These are phyloP conservation scores for Amphichorda felina DNA, from an alignment of 2,329 filamentous ascomycete species.

Conservation along the genomic window DNA sequence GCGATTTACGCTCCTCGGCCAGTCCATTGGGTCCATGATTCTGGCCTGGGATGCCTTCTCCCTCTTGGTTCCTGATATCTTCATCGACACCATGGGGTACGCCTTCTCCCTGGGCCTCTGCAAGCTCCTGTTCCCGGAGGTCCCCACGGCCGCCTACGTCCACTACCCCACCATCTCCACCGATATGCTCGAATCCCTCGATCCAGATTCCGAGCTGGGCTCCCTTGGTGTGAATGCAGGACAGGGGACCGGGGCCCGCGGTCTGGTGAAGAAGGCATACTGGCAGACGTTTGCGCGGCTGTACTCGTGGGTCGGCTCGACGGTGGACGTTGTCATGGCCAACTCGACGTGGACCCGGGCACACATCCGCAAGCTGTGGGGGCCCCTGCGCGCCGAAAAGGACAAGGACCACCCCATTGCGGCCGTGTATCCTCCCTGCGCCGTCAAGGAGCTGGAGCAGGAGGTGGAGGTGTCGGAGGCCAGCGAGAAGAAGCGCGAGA, in stretches of 20 bases:
- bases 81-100: conserved; percentile 97
- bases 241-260: conserved; percentile 60
- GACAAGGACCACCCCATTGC: conserved; percentile 43
- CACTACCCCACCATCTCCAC: conserved; percentile 98
- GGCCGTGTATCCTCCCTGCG: conserved; percentile 85
- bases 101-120: conserved; percentile 77
- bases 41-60: conserved; percentile 87
- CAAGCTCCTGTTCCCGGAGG: conserved; percentile 66
- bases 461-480: conserved; percentile 59
- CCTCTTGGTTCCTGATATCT: conserved; percentile 85
- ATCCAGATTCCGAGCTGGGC: conserved; percentile 46
- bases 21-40: conserved; percentile 78
- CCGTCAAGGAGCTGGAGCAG: conserved; percentile 71
- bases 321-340: conserved; percentile 90
- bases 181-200: conserved; percentile 83
- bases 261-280: conserved; percentile 64
- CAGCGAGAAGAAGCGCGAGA: conserved; percentile 59
- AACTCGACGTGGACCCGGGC: conserved; percentile 91
- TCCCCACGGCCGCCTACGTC: conserved; percentile 87
- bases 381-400: conserved; percentile 35
- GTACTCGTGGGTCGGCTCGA: conserved; percentile 73
- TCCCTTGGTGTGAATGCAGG: conserved; percentile 72
- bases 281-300: conserved; percentile 76
- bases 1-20: conserved; percentile 84
- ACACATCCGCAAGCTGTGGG: conserved; percentile 76